Conservation (phyloP, 257 asterid genomes). For the Solanum arcanum region DNA sequence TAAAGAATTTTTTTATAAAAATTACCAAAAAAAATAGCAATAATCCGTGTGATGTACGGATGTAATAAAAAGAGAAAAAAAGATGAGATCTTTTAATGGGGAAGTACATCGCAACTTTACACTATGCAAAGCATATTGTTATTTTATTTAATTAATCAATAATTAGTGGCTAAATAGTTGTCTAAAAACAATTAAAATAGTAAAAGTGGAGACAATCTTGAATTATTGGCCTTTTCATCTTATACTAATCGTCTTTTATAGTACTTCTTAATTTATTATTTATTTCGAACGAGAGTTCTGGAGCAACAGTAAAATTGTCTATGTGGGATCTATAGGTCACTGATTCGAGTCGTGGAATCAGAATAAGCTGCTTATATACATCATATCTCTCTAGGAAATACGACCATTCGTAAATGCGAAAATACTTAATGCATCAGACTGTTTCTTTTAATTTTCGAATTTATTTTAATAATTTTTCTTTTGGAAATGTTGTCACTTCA, state of each 20-base stretch:
- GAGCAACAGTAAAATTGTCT: neutral
- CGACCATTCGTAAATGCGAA: neutral
- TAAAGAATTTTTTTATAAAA: neutral
- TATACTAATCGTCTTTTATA: neutral
- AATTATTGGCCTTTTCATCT: neutral
- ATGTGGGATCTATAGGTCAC: neutral
- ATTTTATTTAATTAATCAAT: neutral
- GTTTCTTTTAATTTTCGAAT: neutral
- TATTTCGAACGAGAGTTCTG: neutral
- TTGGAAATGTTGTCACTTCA: neutral
- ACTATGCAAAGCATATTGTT: constrained; percentile 3
- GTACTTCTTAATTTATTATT: neutral
- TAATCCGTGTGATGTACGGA: constrained; percentile 20
- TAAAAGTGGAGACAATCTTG: neutral
- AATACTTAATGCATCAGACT: neutral
- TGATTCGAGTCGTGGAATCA: neutral
- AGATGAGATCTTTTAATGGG: neutral
- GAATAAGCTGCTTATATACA: neutral
- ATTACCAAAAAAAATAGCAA: neutral
- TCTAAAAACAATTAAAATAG: neutral
- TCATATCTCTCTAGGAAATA: neutral
- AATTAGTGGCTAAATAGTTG: constrained; percentile 15
- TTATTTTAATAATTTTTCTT: neutral
- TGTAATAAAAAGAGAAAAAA: neutral
- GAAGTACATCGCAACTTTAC: neutral